phyloP scores from a whole-genome alignment of 805 yeast species.

The Debaryomyces maramus region DNA sequence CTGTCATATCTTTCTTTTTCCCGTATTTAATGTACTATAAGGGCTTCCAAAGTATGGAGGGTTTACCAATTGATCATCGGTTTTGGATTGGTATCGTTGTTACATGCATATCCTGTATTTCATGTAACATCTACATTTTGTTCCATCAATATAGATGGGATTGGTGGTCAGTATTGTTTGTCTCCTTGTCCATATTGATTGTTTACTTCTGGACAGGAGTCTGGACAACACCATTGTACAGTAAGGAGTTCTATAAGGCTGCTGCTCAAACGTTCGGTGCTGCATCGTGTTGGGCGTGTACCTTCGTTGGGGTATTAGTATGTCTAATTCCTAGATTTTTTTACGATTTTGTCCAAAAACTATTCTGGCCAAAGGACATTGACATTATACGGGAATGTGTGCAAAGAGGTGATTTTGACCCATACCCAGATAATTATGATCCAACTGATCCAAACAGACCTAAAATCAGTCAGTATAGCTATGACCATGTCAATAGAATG shows the following conservation, averaged over 20 bases:
- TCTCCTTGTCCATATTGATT: constrained; percentile 56
- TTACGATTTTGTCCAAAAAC: constrained; percentile 53
- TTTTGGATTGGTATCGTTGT: constrained; percentile 70
- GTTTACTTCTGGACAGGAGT: constrained; percentile 78
- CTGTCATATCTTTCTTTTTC: constrained; percentile 69
- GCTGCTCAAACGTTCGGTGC: constrained; percentile 65
- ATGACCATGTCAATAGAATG: constrained; percentile 18
- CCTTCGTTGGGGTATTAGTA: constrained; percentile 59
- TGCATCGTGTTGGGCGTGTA: constrained; percentile 65
- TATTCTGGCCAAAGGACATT: constrained; percentile 62
- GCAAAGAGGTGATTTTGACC: constrained; percentile 62
- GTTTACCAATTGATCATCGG: constrained; percentile 66
- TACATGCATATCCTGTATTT: constrained; percentile 61
- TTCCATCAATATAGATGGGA: constrained; percentile 80
- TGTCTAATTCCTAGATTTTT: constrained; percentile 71
- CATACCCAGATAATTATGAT: constrained; percentile 67
- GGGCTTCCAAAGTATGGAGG: constrained; percentile 42
- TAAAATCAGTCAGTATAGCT: constrained; percentile 46
- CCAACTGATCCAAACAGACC: constrained; percentile 76
- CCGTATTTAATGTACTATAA: constrained; percentile 53
- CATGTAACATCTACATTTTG: constrained; percentile 67
- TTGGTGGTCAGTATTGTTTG: constrained; percentile 62
- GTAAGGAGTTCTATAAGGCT: constrained; percentile 63
- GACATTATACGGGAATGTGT: constrained; percentile 76
- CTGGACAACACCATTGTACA: constrained; percentile 58